phyloP scores from a whole-genome alignment of 2,329 filamentous ascomycete species.

The Fusarium robinianum region DNA sequence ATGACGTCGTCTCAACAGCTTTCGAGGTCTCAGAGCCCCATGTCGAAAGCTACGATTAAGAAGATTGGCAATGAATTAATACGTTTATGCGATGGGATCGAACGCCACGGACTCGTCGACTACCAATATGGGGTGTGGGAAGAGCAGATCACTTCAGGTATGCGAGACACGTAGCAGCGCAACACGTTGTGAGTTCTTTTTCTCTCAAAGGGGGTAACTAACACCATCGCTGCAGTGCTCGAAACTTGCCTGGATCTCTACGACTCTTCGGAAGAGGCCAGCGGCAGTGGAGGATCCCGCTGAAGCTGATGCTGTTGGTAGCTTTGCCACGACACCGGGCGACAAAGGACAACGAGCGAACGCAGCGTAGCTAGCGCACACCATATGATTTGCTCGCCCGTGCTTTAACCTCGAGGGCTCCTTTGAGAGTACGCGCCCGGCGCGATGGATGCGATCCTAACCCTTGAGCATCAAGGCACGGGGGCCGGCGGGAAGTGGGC shows the following conservation, averaged over 20 bases:
- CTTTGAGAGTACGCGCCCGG: neutral
- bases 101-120: conserved; percentile 92
- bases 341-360: neutral
- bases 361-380: neutral
- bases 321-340: neutral
- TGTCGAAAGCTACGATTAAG: conserved; percentile 71
- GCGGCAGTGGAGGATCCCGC: conserved; percentile 35
- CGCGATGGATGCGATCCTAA: conserved; percentile 4
- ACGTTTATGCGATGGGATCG: conserved; percentile 80
- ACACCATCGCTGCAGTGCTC: conserved; percentile 38
- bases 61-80: conserved; percentile 83
- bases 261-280: conserved; percentile 45
- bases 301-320: conserved; percentile 14
- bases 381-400: neutral
- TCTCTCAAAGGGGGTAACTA: conserved; percentile 14
- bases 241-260: conserved; percentile 53
- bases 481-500: conserved; percentile 7
- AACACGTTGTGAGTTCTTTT: conserved; percentile 1
- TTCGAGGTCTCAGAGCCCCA: conserved; percentile 63
- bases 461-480: conserved; percentile 17
- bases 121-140: conserved; percentile 98
- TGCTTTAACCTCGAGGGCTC: neutral
- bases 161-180: conserved; percentile 45
- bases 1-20: conserved; percentile 62
- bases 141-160: conserved; percentile 84